Evolutionary conservation across 2,329 filamentous ascomycete genomes (phyloP).

Genomic region (Cladosporium colombiae): DNA sequence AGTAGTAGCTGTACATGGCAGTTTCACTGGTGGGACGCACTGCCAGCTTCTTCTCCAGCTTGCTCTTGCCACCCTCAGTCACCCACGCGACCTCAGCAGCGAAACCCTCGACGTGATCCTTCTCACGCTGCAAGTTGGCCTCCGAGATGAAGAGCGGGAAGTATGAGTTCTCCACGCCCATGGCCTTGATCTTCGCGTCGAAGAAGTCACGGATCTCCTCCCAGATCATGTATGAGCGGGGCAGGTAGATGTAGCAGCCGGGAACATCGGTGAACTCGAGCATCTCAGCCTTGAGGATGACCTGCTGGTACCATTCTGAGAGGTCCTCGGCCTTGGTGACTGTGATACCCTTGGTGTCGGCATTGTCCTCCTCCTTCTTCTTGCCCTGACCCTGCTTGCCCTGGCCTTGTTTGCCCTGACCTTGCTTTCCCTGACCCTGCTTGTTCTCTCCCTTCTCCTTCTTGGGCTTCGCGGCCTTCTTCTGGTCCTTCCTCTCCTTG

Average conservation of each 20-base stretch:
- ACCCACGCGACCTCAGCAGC: slow-evolving; percentile 90
- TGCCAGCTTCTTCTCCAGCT: slow-evolving; percentile 78
- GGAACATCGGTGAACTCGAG: slow-evolving; percentile 98
- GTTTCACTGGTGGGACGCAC: slow-evolving; percentile 71
- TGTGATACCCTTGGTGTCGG: slow-evolving; percentile 81
- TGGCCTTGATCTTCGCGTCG: slow-evolving; percentile 73
- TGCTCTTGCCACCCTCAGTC: slow-evolving; percentile 85
- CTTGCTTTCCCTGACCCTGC: slow-evolving; percentile 24
- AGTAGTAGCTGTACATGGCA: slow-evolving; percentile 95
- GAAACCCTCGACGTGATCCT: slow-evolving; percentile 98
- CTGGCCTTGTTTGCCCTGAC: slow-evolving; percentile 24
- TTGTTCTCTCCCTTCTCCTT: slow-evolving; percentile 20
- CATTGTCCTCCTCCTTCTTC: slow-evolving; percentile 56
- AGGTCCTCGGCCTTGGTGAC: slow-evolving; percentile 84
- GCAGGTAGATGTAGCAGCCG: slow-evolving; percentile 92
- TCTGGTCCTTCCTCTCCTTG: slow-evolving; percentile 39
- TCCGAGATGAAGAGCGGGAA: slow-evolving; percentile 95
- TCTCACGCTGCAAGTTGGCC: slow-evolving; percentile 83
- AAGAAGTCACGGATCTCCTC: slow-evolving; percentile 63
- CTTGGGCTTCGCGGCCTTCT: slow-evolving; percentile 29
- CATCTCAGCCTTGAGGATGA: slow-evolving; percentile 95
- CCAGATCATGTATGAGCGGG: slow-evolving; percentile 67
- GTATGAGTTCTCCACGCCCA: slow-evolving; percentile 93
- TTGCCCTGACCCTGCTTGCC: slow-evolving; percentile 30
- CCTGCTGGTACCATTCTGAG: slow-evolving; percentile 94